Base-by-base conservation (phyloP, 2,329 filamentous ascomycete species). In the Aspergillus melleus region DNA sequence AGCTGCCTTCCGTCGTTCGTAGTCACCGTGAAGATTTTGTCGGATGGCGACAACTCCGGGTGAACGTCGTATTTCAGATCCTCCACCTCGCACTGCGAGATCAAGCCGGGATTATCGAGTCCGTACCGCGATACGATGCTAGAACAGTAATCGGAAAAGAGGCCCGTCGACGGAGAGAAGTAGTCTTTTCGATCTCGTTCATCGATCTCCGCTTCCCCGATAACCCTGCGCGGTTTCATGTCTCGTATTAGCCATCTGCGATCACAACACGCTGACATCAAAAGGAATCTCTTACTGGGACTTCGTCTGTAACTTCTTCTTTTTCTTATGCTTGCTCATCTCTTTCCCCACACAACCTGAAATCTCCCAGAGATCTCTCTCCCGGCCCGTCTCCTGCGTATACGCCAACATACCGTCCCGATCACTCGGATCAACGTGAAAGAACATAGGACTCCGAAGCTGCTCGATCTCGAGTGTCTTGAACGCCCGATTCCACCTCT, bases 371-470 rank as follows among this genome's bases (percentile, higher is more conserved):
- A 92, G 74, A 67, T 94, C 89, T 6, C 76, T 74, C 59, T 86
- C 83, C n/a, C 86, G 77, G 0, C 82, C 82, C 19, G 83, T 79
- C 58, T 84, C 81, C 66, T 90, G 86, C 0, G 89, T 83, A 74
- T 88, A 90, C 1, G 86, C 88, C 22, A 93, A 76, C 66, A 94
- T 76, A 0, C 88, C 88, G 76, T 94, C 90, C 1, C 90, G 81
- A 72, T 94, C 90, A 1, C 84, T 80, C 0, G 90, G 90, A 68
- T 94, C 90, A 14, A 91, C 81, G 69, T 95, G 90, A 78, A 92
- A 94, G 68, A 93, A 90, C 88, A 94, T 90, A 0, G 90, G 90
- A 65, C 89, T 92, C 16, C 90, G 83, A 44, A 95, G 77, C 67
- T 92, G 86, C 1, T 83, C 81, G 51, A 94, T 94, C 52, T 87